These are phyloP conservation scores for Mycena vitilis DNA, from an alignment of 768 basidiomycete genomes.

Conservation along the genomic window DNA sequence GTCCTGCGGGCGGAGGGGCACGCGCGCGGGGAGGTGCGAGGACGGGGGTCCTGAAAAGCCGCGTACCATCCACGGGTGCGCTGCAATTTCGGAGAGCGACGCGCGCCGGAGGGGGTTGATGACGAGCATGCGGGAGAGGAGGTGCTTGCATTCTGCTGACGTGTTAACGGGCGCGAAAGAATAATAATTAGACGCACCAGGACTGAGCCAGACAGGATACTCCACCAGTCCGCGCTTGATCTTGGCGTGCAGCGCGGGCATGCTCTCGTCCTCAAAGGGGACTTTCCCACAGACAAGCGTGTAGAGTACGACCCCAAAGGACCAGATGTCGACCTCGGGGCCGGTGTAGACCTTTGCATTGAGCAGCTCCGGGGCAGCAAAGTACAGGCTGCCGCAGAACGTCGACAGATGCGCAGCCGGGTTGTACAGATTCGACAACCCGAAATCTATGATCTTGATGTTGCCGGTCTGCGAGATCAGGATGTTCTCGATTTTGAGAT, in stretches of 20 bases:
- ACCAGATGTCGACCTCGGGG: constrained; percentile 99
- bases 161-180: neutral
- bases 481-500: constrained; percentile 99
- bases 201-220: constrained; percentile 96
- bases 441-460: constrained; percentile 99
- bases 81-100: constrained; percentile 83
- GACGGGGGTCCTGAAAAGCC: constrained; percentile 86
- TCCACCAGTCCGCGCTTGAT: constrained; percentile 98
- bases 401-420: constrained; percentile 86
- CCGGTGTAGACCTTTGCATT: constrained; percentile 98
- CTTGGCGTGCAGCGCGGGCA: constrained; percentile 99
- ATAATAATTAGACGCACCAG: constrained; percentile 64
- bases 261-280: constrained; percentile 98
- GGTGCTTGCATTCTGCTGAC: constrained; percentile 87
- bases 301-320: constrained; percentile 97
- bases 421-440: constrained; percentile 94
- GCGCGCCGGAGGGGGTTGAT: constrained; percentile 91
- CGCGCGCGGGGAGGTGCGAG: constrained; percentile 87
- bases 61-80: constrained; percentile 93
- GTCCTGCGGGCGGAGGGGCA: constrained; percentile 90
- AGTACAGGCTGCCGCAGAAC: constrained; percentile 98
- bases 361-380: constrained; percentile 96
- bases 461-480: constrained; percentile 98
- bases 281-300: constrained; percentile 99
- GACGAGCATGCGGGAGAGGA: constrained; percentile 95